Evolutionary conservation across 768 basidiomycete species (phyloP), one percentile per base, ranked within the genome.

Genomic region (Nidularia pulvinata): DNA sequence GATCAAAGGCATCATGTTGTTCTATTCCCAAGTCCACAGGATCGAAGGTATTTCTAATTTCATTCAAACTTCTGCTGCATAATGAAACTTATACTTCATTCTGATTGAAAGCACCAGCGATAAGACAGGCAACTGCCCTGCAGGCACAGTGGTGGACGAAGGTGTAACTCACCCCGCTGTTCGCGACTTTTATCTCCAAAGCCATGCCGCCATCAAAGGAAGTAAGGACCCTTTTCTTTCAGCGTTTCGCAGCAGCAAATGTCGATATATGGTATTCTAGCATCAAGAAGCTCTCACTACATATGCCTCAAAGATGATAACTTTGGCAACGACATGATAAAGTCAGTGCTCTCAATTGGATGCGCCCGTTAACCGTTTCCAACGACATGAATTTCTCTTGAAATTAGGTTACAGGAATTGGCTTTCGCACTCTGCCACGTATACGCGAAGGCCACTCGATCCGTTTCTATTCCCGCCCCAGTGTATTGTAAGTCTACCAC

Each of bases 391-490:
- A 4, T 4, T 25, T 25, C 25, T 25, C 25, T 25, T 25, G 25
- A 25, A 25, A 25, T 25, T 25, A 25, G 25, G 4, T 25, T 25
- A 25, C 92, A 94, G 55, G 76, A 77, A 0, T 60, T 93, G 0
- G 81, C 87, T 0, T 93, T 86, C 50, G 81, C 86, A 0, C 73
- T 94, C 0, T 91, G 89, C 61, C 89, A 94, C 46, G 84, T 91
- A 0, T 93, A 91, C 49, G 89, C 91, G 0, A 79, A 90, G 0
- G 79, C 91, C 0, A 93, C 92, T 0, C 85, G 92, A 6, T 89
- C 89, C 0, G 91, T 94, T 0, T 93, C 91, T 0, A 93, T 93
- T 43, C 91, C 91, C 0, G 91, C 91, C 0, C 91, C 91, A 0
- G 89, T 93, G 0, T 93, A 93, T 57, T 93, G 91, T 92, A 61